A percentile compares a stretch with the other conserved stretches of the same genome.
Evolutionary conservation across 208 protist species (phyloP).

Genomic region (Crithidia brevicula): DNA sequence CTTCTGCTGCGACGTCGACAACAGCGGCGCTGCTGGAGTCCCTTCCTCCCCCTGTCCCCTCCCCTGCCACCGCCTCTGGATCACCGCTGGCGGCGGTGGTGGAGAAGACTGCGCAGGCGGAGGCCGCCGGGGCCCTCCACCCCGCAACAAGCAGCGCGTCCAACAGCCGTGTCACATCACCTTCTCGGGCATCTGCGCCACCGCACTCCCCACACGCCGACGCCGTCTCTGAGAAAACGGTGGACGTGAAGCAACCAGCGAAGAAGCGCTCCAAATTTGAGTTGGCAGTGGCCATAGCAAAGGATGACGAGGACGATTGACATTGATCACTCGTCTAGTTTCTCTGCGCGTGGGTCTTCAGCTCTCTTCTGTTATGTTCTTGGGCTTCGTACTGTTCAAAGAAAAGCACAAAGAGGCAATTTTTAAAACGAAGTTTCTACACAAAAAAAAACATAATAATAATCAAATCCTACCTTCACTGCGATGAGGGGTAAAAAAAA

Average conservation of each 20-base stretch:
- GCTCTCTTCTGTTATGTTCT: not conserved
- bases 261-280: slow-evolving; percentile 38
- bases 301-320: slow-evolving; percentile 3
- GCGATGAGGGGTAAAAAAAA: too few species aligned
- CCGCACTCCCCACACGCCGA: too few species aligned
- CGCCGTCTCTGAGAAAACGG: too few species aligned
- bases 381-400: too few species aligned
- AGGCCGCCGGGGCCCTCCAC: not conserved
- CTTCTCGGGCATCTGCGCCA: too few species aligned
- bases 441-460: too few species aligned
- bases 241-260: too few species aligned
- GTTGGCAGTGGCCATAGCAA: slow-evolving; percentile 17
- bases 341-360: not conserved
- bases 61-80: not conserved
- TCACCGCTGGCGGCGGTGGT: not conserved
- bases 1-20: not conserved
- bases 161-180: too few species aligned
- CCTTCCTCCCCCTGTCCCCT: not conserved
- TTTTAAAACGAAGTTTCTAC: too few species aligned
- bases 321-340: not conserved
- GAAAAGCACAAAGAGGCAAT: too few species aligned
- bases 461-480: too few species aligned
- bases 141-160: too few species aligned
- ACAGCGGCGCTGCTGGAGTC: slow-evolving; percentile 9
- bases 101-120: not conserved